phyloP scores from a whole-genome alignment of 75 land plant species.

The Azolla pinnata region DNA sequence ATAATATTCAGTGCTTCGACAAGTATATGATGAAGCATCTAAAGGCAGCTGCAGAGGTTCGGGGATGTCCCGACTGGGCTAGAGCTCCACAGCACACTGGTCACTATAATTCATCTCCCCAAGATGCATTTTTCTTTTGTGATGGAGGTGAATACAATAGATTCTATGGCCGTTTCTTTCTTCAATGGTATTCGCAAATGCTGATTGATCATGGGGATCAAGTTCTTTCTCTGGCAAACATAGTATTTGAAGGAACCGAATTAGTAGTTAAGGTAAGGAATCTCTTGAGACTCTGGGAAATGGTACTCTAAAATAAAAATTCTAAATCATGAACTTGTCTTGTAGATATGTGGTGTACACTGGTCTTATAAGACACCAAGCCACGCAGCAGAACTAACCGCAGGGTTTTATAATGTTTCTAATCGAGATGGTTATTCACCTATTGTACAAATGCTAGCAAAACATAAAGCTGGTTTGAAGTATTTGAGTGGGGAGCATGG shows the following conservation, averaged over 20 bases:
- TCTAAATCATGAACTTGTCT: not conserved
- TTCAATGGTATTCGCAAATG: slow-evolving; percentile 69
- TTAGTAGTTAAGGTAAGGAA: slow-evolving; percentile 69
- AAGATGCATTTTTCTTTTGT: slow-evolving; percentile 80
- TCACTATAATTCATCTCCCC: slow-evolving; percentile 65
- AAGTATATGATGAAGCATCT: slow-evolving; percentile 62
- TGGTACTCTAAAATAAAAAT: not conserved
- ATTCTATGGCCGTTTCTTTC: slow-evolving; percentile 91
- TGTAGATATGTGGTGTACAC: slow-evolving; percentile 72
- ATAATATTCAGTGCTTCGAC: slow-evolving; percentile 64
- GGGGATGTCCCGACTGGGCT: slow-evolving; percentile 78
- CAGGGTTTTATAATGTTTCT: slow-evolving; percentile 75
- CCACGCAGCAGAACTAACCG: slow-evolving; percentile 84
- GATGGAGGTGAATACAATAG: slow-evolving; percentile 88
- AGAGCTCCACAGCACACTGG: slow-evolving; percentile 83
- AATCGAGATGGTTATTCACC: slow-evolving; percentile 70
- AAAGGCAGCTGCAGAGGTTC: slow-evolving; percentile 55
- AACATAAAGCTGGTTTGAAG: slow-evolving; percentile 23
- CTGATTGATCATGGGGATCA: slow-evolving; percentile 74
- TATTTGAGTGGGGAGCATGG: slow-evolving; percentile 27
- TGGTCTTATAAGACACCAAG: slow-evolving; percentile 86
- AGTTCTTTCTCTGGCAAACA: slow-evolving; percentile 58
- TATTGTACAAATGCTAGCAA: slow-evolving; percentile 49
- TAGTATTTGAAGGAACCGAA: slow-evolving; percentile 62
- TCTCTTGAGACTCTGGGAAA: not conserved